Base-by-base conservation (phyloP, 2,329 filamentous ascomycete species). In the Penicillium sp. region DNA sequence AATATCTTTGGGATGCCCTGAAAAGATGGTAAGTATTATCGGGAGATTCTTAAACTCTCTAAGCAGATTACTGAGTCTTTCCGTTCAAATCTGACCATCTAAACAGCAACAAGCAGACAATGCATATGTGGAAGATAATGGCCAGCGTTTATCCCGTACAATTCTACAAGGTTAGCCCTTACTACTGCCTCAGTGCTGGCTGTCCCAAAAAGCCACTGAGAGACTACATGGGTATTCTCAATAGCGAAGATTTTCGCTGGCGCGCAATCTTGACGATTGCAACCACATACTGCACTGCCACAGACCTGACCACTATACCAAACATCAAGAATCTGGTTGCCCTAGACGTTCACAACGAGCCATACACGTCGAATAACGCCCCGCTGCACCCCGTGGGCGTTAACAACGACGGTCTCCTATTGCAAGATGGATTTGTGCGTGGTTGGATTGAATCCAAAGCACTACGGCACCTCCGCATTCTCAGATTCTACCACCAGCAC, bases 61-160 rank as follows among this genome's bases (percentile, higher is more conserved):
- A 12, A 6, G 32, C 22, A 8, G n/a, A 12, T 10, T 28, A 5
- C 10, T 5, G 1, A 21, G 24, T 17, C 24, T 28, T 7, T 31
- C 21, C 47, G 19, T 45, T 8, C 26, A 12, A 6, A 21, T n/a
- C 47, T 47, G 31, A 47, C 24, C 10, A 17, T 10, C 3, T 21
- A 37, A 31, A n/a, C 42, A 71, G 69, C 51, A 55, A 59, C 15
- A 68, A 64, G 34, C 58, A 64, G 52, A 74, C 69, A 21, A 55
- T 72, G 26, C 61, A 72, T 45, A 67, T 71, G 57, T 75, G 72
- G 72, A 72, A 69, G 35, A 58, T 72, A n/a, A 63, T 72, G 45
- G 64, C 65, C 15, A 64, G 57, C 4, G 60, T 54, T 17, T 74
- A 73, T 56, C 65, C 68, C 8, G 34, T 45, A 8, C 54, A 71